Evolutionary conservation across 2,329 filamentous ascomycete genomes (phyloP).

Genomic region (Hymenoscyphus repandus): DNA sequence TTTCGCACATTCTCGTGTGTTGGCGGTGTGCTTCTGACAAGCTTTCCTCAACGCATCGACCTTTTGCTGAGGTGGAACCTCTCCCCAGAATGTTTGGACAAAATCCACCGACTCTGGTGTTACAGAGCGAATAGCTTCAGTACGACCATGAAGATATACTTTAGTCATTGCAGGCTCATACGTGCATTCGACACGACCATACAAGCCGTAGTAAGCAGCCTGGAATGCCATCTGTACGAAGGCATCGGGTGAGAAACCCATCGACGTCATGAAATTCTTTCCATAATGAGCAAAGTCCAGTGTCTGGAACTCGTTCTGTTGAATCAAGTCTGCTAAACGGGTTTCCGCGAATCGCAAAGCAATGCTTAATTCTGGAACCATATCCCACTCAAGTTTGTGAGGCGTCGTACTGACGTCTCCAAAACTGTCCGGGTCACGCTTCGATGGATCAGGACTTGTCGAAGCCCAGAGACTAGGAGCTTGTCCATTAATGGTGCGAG

Average conservation of each 20-base stretch:
- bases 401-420: constrained; percentile 90
- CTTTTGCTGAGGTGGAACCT: constrained; percentile 77
- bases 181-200: constrained; percentile 87
- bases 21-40: constrained; percentile 73
- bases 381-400: constrained; percentile 96
- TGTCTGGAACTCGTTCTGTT: constrained; percentile 93
- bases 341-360: constrained; percentile 95
- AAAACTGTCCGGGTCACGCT: constrained; percentile 85
- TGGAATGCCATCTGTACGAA: constrained; percentile 99
- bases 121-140: constrained; percentile 86
- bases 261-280: constrained; percentile 95
- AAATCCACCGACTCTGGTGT: constrained; percentile 81
- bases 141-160: constrained; percentile 84
- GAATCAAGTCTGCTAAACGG: constrained; percentile 84
- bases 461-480: constrained; percentile 90
- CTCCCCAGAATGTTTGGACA: constrained; percentile 90
- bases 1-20: constrained; percentile 81
- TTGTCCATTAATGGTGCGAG: constrained; percentile 89
- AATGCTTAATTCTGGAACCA: constrained; percentile 85
- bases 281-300: constrained; percentile 86
- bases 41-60: constrained; percentile 80
- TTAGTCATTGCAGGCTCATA: constrained; percentile 99
- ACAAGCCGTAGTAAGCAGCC: constrained; percentile 94
- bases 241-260: constrained; percentile 94
- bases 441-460: constrained; percentile 83